A percentile compares a stretch with the other conserved stretches of the same genome.
Evolutionary conservation across 495 filamentous ascomycete species (phyloP).

Genomic region (Neurospora sp.): DNA sequence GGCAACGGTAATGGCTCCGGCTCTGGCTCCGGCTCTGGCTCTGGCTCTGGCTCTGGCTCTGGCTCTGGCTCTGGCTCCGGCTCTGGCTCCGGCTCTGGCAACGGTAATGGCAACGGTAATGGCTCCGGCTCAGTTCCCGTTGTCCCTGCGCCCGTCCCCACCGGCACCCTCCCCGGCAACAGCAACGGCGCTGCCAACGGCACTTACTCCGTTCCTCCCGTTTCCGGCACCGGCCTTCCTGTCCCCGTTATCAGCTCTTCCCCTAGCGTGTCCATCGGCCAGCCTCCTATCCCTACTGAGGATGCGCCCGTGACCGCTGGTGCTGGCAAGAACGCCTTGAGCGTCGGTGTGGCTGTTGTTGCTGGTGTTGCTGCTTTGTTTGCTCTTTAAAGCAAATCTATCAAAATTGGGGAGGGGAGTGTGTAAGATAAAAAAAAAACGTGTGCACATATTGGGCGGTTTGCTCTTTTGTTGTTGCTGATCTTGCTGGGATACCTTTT

Average conservation of each 20-base stretch:
- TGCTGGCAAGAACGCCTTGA: neutral
- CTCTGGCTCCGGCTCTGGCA: too few relatives aligned
- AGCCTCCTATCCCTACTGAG: neutral
- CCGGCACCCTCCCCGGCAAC: neutral
- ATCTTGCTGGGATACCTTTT: neutral
- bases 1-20: neutral
- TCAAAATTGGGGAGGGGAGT: neutral
- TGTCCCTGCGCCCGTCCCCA: neutral
- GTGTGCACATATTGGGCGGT: neutral
- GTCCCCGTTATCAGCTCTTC: neutral
- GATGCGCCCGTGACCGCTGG: neutral
- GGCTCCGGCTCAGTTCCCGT: neutral
- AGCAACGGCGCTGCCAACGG: neutral
- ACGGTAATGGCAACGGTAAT: neutral
- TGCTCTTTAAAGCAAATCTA: neutral
- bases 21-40: neutral
- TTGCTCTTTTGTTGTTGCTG: neutral
- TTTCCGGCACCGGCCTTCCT: neutral
- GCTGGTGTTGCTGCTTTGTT: neutral
- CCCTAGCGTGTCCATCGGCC: neutral
- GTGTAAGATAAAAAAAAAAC: neutral
- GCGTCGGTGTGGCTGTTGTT: neutral
- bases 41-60: neutral
- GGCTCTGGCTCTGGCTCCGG: too few relatives aligned
- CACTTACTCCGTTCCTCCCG: neutral